Evolutionary conservation across 192 early-diverging fungal genomes (phyloP).

Genomic region (Linnemannia hyalina): DNA sequence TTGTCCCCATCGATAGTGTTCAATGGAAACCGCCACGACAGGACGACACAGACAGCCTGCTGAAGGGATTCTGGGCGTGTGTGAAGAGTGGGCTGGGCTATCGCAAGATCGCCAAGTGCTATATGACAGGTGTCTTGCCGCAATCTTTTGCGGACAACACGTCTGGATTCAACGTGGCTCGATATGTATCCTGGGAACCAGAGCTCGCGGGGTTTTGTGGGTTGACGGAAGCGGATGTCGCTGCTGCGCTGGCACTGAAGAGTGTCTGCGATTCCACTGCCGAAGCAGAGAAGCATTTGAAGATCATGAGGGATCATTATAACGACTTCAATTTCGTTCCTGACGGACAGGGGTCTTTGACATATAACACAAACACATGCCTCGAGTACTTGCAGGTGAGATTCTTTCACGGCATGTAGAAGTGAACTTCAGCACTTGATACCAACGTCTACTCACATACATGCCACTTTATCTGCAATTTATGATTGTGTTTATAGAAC

Average conservation of each 20-base stretch:
- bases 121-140: conserved; percentile 31
- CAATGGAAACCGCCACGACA: no score
- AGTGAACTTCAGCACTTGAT: no score
- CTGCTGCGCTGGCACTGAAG: conserved; percentile 28
- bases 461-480: neutral
- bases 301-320: conserved; percentile 46
- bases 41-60: no score
- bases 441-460: neutral
- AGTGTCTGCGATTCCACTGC: conserved; percentile 20
- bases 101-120: conserved; percentile 26
- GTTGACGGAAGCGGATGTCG: conserved; percentile 35
- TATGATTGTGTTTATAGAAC: no score
- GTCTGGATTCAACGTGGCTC: conserved; percentile 45
- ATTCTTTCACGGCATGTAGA: no score
- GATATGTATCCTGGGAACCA: conserved; percentile 23
- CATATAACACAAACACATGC: conserved; percentile 49
- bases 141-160: conserved; percentile 32
- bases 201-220: conserved; percentile 21
- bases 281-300: conserved; percentile 43
- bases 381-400: conserved; percentile 53
- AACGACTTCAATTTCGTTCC: conserved; percentile 46
- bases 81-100: conserved; percentile 37
- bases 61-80: no score
- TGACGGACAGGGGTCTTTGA: conserved; percentile 27
- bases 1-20: no score